Conservation (phyloP, 2,329 filamentous ascomycete species). For the Immersiporthe knoxdaviesiana region DNA sequence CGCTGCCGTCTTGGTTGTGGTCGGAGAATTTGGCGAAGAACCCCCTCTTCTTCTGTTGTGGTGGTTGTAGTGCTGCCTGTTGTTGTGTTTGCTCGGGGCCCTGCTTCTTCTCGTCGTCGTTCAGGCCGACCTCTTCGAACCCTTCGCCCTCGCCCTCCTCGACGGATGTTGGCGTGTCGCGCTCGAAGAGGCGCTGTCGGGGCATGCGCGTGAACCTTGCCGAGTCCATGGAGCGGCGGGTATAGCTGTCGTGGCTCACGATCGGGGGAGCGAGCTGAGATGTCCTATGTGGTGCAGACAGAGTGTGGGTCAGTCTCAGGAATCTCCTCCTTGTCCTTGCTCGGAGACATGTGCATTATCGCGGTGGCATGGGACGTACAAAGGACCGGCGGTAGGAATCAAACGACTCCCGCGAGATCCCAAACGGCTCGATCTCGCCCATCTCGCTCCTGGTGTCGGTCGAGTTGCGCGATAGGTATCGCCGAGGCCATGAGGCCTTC, state of each 20-base stretch:
- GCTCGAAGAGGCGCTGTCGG: conserved; percentile 61
- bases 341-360: neutral
- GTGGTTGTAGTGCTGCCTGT: conserved; percentile 37
- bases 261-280: conserved; percentile 85
- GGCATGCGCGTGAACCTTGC: conserved; percentile 65
- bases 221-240: conserved; percentile 81
- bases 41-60: conserved; percentile 64
- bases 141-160: conserved; percentile 50
- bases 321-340: neutral
- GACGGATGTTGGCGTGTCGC: conserved; percentile 69
- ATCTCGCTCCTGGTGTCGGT: conserved; percentile 61
- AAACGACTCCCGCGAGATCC: conserved; percentile 94
- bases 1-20: conserved; percentile 39
- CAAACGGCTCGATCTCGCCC: conserved; percentile 88
- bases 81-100: conserved; percentile 32
- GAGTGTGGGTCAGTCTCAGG: neutral
- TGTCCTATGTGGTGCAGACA: conserved; percentile 66
- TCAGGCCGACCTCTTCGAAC: conserved; percentile 89
- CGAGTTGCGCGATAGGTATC: conserved; percentile 58
- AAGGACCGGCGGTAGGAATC: conserved; percentile 96
- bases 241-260: conserved; percentile 56
- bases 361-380: conserved; percentile 58
- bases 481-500: conserved; percentile 69
- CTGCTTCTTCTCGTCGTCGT: conserved; percentile 70
- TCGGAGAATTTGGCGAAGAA: conserved; percentile 84